Base-by-base conservation (phyloP, 164 flowering plant genomes). In the Stephania yunnanensis region DNA sequence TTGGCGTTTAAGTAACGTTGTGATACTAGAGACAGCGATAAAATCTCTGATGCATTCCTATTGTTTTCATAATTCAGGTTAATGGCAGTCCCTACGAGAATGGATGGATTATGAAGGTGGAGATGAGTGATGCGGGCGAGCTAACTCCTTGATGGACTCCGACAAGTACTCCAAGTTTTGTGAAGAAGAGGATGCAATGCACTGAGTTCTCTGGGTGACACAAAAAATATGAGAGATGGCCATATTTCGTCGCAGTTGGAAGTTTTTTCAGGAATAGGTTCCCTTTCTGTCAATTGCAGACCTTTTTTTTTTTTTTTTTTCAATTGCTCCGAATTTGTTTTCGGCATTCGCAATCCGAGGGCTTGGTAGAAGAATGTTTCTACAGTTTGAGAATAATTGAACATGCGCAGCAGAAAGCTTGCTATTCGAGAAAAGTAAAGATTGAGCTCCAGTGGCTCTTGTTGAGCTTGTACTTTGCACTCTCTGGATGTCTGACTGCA, bases 71-170 rank as follows among this genome's bases (percentile, higher is more conserved):
- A 36, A 31, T 80, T 58, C 80, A 94, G 98, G 89, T 94, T 7
- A 92, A 95, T 74, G 85, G 83, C 11, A 92, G 97, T 79, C 99
- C 99, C 1, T 95, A 89, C 70, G 92, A 88, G 10, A 80, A 87
- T 5, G 98, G 98, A 20, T 95, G 99, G 99, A 91, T 95, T 25
- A 95, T 95, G 30, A 95, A 93, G 85, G 97, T 93, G 45, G 93
- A 93, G 81, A 13, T 93, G 72, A 82, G 86, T 36, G 82, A 87
- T 46, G 48, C 76, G 0, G 83, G 81, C 66, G 97, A 95, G 67
- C 55, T 25, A 85, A 86, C 20, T 76, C 86, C 36, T 81, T 93
- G 84, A 93, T 93, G 95, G 93, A 82, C 75, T 75, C 93, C 0
- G 95, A 91, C 10, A 53, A 84, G 53, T 95, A 95, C 87, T 65